phyloP scores from a whole-genome alignment of 495 filamentous ascomycete genomes.

The Podospora pseudocomata region DNA sequence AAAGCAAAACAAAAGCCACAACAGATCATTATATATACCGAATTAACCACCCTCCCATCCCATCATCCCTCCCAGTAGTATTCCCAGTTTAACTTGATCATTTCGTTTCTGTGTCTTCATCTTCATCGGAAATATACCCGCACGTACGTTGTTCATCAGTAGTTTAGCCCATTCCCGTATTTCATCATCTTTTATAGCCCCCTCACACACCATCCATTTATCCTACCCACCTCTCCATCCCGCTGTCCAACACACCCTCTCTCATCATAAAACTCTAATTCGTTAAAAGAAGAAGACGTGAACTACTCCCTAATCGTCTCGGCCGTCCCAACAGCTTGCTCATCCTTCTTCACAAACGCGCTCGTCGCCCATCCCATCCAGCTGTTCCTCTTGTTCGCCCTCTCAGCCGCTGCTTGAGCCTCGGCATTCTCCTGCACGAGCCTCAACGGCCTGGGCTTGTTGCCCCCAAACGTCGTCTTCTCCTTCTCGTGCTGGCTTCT shows the following conservation, averaged over 20 bases:
- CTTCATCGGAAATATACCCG: not conserved
- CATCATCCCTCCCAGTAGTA: not conserved
- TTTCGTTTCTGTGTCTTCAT: conserved; percentile 4
- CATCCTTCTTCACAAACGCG: conserved; percentile 43
- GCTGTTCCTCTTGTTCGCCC: conserved; percentile 48
- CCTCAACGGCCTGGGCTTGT: conserved; percentile 77
- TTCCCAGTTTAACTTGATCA: not conserved
- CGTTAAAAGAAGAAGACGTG: not conserved
- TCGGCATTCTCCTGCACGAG: conserved; percentile 67
- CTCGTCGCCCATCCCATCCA: conserved; percentile 55
- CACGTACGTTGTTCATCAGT: not conserved
- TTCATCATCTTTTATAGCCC: not conserved
- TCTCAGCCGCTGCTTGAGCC: conserved; percentile 31
- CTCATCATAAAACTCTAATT: not conserved
- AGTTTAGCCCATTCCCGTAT: not conserved
- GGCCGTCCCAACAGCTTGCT: conserved; percentile 12
- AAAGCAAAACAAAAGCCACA: conserved; percentile 10
- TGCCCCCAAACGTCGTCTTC: conserved; percentile 59
- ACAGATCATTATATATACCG: conserved; percentile 13
- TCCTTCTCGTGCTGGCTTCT: conserved; percentile 53
- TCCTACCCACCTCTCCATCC: too few relatives aligned
- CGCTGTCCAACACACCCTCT: not conserved
- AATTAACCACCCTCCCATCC: not conserved
- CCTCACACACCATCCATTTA: not conserved
- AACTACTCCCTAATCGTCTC: conserved; percentile 29